Evolutionary conservation across 129 eudicot species (phyloP).

Genomic region (Centaurea solstitialis): DNA sequence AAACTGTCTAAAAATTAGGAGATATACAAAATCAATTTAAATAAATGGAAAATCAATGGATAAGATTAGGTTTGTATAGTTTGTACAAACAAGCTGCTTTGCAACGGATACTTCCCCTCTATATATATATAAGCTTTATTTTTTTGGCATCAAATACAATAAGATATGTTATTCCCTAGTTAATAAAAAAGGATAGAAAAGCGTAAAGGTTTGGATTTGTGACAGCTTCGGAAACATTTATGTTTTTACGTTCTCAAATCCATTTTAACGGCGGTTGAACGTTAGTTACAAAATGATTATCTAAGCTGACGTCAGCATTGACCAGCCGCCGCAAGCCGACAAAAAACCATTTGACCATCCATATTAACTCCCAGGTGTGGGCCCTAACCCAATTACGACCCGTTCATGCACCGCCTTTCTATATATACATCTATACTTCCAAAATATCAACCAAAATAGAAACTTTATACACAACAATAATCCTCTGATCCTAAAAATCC

Average conservation of each 20-base stretch:
- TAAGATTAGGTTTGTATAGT: too few relatives aligned
- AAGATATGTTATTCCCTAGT: too few relatives aligned
- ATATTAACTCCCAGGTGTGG: background rate
- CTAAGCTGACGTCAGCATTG: background rate
- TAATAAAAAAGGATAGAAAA: too few relatives aligned
- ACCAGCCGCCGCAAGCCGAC: slow-evolving; percentile 30
- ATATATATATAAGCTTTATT: too few relatives aligned
- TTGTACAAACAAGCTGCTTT: too few relatives aligned
- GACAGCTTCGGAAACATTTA: background rate
- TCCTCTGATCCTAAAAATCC: background rate
- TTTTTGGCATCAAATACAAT: too few relatives aligned
- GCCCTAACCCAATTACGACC: background rate
- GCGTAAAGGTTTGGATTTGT: background rate
- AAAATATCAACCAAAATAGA: background rate
- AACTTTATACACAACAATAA: background rate
- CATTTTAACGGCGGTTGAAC: slow-evolving; percentile 6
- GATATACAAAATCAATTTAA: too few relatives aligned
- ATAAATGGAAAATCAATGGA: too few relatives aligned
- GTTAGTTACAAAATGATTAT: background rate
- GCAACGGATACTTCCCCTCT: too few relatives aligned
- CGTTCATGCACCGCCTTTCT: background rate
- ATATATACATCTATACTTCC: background rate
- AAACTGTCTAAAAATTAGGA: too few relatives aligned
- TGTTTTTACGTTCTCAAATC: background rate
- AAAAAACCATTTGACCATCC: slow-evolving; percentile 19